phyloP scores from a whole-genome alignment of 352 stramenopile species.

The Pythium brachiatum region DNA sequence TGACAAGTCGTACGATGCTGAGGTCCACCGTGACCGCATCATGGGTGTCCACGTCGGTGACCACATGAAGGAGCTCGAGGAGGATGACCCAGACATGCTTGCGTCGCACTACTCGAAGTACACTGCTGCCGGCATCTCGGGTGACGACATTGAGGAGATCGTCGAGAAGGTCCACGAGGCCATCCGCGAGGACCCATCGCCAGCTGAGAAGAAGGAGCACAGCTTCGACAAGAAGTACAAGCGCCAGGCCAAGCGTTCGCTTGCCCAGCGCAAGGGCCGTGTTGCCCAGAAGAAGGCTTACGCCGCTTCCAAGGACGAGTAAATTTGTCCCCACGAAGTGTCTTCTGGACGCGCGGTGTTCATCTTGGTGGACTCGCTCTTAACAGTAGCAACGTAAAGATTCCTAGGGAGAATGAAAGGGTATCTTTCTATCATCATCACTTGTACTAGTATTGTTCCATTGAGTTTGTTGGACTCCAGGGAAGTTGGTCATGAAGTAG shows the following conservation, averaged over 20 bases:
- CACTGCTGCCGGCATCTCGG: conserved; percentile 90
- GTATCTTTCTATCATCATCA: not conserved
- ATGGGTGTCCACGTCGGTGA: conserved; percentile 97
- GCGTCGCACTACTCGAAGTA: conserved; percentile 96
- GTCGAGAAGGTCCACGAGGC: conserved; percentile 96
- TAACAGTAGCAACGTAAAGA: not conserved
- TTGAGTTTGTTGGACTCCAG: too few relatives aligned
- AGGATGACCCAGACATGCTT: conserved; percentile 99
- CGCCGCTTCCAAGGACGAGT: conserved; percentile 40
- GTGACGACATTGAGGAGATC: conserved; percentile 91
- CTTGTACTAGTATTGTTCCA: too few relatives aligned
- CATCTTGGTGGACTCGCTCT: not conserved
- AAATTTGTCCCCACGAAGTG: conserved; percentile 11
- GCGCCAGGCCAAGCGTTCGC: conserved; percentile 90
- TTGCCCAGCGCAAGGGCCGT: conserved; percentile 93
- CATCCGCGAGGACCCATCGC: conserved; percentile 96
- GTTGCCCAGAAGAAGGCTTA: conserved; percentile 97
- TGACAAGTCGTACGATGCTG: conserved; percentile 98
- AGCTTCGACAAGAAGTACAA: conserved; percentile 95
- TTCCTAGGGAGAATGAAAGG: conserved; percentile 8
- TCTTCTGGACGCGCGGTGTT: not conserved
- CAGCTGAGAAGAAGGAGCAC: conserved; percentile 91
- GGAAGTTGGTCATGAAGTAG: too few relatives aligned
- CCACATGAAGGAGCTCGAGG: conserved; percentile 99
- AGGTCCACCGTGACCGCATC: conserved; percentile 98